A percentile compares a stretch with the other conserved stretches of the same genome.
phyloP scores from a whole-genome alignment of 2,329 filamentous ascomycete species.

The Alternaria gansuensis region DNA sequence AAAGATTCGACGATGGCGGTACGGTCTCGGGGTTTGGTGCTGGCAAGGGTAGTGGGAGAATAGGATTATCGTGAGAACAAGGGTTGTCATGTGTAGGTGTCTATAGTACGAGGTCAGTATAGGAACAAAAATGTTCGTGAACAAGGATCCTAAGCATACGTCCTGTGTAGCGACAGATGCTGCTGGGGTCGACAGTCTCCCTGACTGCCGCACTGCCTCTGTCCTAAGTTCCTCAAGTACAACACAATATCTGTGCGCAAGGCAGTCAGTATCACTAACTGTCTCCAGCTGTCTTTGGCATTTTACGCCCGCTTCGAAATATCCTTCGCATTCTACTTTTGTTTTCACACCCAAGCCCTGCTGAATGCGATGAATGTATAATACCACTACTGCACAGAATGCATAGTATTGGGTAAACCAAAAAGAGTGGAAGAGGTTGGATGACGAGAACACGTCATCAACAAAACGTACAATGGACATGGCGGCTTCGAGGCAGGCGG shows the following conservation, averaged over 20 bases:
- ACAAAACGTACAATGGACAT: constrained; percentile 58
- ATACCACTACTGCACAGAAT: constrained; percentile 63
- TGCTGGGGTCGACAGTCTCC: constrained; percentile 13
- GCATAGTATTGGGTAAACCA: constrained; percentile 65
- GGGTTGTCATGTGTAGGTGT: background rate
- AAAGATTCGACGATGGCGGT: constrained; percentile 10
- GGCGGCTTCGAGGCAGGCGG: constrained; percentile 60
- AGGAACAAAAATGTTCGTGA: background rate
- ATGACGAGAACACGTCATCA: constrained; percentile 54
- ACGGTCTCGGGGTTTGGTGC: background rate
- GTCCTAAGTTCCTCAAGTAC: constrained; percentile 63
- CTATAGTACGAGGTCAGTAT: background rate
- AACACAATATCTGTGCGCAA: constrained; percentile 60
- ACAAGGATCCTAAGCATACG: background rate
- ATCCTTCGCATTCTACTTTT: constrained; percentile 59
- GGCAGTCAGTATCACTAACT: constrained; percentile 45
- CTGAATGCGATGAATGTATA: constrained; percentile 65
- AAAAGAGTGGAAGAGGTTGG: constrained; percentile 58
- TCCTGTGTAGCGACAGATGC: background rate
- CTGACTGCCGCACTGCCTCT: constrained; percentile 50
- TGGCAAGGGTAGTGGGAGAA: constrained; percentile 1
- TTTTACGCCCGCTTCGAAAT: constrained; percentile 57
- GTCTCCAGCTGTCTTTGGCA: constrained; percentile 51
- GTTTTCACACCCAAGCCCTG: constrained; percentile 55
- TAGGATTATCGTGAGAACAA: constrained; percentile 4